Base-by-base conservation (phyloP, 257 asterid species). In the Nicotiana paniculata region DNA sequence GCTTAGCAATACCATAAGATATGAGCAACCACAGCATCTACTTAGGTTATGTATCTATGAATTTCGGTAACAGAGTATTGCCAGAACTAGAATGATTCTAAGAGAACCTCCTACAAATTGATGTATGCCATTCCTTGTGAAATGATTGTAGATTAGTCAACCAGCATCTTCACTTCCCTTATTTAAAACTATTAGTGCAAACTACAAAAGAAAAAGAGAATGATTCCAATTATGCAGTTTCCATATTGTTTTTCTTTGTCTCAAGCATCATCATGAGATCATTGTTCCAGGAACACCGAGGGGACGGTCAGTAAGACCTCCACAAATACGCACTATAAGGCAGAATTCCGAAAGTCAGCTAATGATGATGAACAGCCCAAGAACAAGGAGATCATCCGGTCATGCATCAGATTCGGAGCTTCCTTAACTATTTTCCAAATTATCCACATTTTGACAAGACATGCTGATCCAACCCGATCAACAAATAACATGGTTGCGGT, bases 331-430 rank as follows among this genome's bases (percentile, higher is more conserved):
- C 6, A 66, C 86, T 11, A 80, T 85, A 89, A 89, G 98, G 87
- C 87, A 88, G 89, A 88, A 87, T 69, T 91, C 99, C 0, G 99
- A 91, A 81, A 91, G 89, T 82, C 90, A 87, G 58, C 81, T 90
- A 70, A 79, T 51, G 86, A 6, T 72, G 46, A 85, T 81, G 87
- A 91, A 51, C 80, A 75, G 90, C 74, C 95, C 93, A 53, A 89
- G 85, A 85, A 75, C 89, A 81, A 87, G 92, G 65, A 89, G 93
- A 86, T 61, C 78, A 83, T 91, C 97, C 0, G 97, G 96, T 2
- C 94, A 89, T 61, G 86, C 65, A 78, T 95, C 99, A 13, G 98
- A 95, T 89, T 92, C 99, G 0, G 97, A 95, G 84, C 80, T 95
- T 11, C 37, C 92, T 30, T 92, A 89, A 80, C 77, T 75, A 75